Conservation (phyloP, 2,329 filamentous ascomycete genomes). For the Zopfia rhizophila region DNA sequence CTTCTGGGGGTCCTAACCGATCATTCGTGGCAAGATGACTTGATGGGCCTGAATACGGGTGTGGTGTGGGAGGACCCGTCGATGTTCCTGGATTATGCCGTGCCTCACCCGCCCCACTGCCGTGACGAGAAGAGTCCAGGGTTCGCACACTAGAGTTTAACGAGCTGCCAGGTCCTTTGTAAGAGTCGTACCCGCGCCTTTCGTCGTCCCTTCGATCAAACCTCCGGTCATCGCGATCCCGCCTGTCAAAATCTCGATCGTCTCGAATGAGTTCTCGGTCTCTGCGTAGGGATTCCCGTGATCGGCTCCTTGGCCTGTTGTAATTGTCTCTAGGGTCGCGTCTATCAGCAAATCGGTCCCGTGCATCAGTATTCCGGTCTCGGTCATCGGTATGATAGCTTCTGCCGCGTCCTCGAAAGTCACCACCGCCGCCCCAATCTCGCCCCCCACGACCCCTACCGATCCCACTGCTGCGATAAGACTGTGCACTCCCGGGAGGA, state of each 20-base stretch:
- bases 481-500: slow-evolving; percentile 65
- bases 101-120: slow-evolving; percentile 37
- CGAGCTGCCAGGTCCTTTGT: slow-evolving; percentile 46
- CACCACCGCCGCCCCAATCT: slow-evolving; percentile 34
- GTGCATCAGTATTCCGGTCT: slow-evolving; percentile 60
- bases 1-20: slow-evolving; percentile 40
- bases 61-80: slow-evolving; percentile 41
- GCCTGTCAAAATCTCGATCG: slow-evolving; percentile 51
- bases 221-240: slow-evolving; percentile 54
- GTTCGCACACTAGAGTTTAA: slow-evolving; percentile 41
- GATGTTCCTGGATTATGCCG: slow-evolving; percentile 47
- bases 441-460: slow-evolving; percentile 60
- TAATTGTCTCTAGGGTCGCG: too few relatives aligned
- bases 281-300: slow-evolving; percentile 66
- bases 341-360: slow-evolving; percentile 44
- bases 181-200: slow-evolving; percentile 53
- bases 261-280: slow-evolving; percentile 60
- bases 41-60: too few relatives aligned
- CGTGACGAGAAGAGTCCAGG: slow-evolving; percentile 45
- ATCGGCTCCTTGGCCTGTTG: slow-evolving; percentile 71
- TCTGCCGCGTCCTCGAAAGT: slow-evolving; percentile 53
- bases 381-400: slow-evolving; percentile 59
- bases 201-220: slow-evolving; percentile 58
- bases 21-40: slow-evolving; percentile 47
- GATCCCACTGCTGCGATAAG: slow-evolving; percentile 65